Conservation (phyloP, 192 early-diverging fungal genomes). For the Radiomyces spectabilis region DNA sequence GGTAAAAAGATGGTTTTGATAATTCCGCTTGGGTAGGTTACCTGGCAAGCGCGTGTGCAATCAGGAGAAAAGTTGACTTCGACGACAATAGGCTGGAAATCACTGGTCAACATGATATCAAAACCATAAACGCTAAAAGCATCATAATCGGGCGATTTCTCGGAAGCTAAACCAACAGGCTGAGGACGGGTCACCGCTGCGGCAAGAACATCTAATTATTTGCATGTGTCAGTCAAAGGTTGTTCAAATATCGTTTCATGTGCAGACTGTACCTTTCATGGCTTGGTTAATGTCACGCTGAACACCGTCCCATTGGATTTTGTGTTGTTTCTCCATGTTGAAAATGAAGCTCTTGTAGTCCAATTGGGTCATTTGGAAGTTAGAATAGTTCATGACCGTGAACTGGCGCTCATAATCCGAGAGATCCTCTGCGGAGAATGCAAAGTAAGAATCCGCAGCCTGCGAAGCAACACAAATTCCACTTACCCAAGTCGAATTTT, state of each 20-base stretch:
- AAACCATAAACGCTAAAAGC: slow-evolving; percentile 39
- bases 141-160: slow-evolving; percentile 13
- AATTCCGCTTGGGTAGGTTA: too few relatives aligned
- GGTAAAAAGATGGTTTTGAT: not conserved
- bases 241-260: too few relatives aligned
- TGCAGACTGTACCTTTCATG: slow-evolving; percentile 36
- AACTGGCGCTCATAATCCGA: slow-evolving; percentile 43
- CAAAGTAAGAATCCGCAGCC: too few relatives aligned
- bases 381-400: slow-evolving; percentile 41
- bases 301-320: slow-evolving; percentile 32
- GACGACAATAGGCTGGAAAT: slow-evolving; percentile 33
- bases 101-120: slow-evolving; percentile 38
- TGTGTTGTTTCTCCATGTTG: slow-evolving; percentile 42
- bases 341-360: slow-evolving; percentile 38
- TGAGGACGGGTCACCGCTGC: slow-evolving; percentile 39
- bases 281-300: slow-evolving; percentile 36
- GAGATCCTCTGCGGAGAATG: slow-evolving; percentile 29
- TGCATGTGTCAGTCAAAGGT: too few relatives aligned
- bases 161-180: slow-evolving; percentile 23
- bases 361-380: slow-evolving; percentile 37
- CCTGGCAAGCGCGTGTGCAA: slow-evolving; percentile 34
- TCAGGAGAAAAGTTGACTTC: slow-evolving; percentile 41
- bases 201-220: slow-evolving; percentile 24
- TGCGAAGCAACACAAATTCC: too few relatives aligned
- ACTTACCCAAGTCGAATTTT: slow-evolving; percentile 12